A percentile compares a stretch with the other conserved stretches of the same genome.
phyloP scores from a whole-genome alignment of 352 stramenopile species.

The Pythium phragmitis region DNA sequence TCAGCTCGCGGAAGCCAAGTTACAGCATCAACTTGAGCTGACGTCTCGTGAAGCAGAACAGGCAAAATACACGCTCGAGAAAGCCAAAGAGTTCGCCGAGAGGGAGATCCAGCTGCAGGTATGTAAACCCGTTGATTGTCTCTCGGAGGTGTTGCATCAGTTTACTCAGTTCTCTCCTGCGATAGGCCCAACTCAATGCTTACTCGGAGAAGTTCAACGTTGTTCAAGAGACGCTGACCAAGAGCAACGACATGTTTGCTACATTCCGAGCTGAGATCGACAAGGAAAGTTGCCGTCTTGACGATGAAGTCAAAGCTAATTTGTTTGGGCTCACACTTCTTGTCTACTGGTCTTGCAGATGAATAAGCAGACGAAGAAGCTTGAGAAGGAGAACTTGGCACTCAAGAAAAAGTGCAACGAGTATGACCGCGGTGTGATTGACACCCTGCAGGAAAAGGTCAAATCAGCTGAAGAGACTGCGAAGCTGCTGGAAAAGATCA shows the following conservation, averaged over 20 bases:
- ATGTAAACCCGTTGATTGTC: background rate
- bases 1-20: slow-evolving; percentile 78
- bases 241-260: slow-evolving; percentile 86
- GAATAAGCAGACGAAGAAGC: slow-evolving; percentile 82
- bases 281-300: slow-evolving; percentile 40
- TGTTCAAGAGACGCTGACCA: slow-evolving; percentile 81
- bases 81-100: slow-evolving; percentile 79
- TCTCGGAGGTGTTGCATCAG: background rate
- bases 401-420: slow-evolving; percentile 81
- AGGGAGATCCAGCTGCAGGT: slow-evolving; percentile 74
- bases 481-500: slow-evolving; percentile 81
- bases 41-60: slow-evolving; percentile 68
- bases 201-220: slow-evolving; percentile 88
- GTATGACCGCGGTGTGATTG: slow-evolving; percentile 79
- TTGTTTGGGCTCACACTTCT: background rate
- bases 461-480: slow-evolving; percentile 52
- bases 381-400: slow-evolving; percentile 83
- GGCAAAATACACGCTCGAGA: slow-evolving; percentile 76
- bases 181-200: slow-evolving; percentile 59
- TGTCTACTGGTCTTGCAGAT: slow-evolving; percentile 30
- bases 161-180: background rate
- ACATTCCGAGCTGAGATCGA: slow-evolving; percentile 86
- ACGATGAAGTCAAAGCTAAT: background rate
- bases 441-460: slow-evolving; percentile 74
- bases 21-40: slow-evolving; percentile 77